Conservation (phyloP, 352 stramenopile genomes). For the Thraustotheca clavata region DNA sequence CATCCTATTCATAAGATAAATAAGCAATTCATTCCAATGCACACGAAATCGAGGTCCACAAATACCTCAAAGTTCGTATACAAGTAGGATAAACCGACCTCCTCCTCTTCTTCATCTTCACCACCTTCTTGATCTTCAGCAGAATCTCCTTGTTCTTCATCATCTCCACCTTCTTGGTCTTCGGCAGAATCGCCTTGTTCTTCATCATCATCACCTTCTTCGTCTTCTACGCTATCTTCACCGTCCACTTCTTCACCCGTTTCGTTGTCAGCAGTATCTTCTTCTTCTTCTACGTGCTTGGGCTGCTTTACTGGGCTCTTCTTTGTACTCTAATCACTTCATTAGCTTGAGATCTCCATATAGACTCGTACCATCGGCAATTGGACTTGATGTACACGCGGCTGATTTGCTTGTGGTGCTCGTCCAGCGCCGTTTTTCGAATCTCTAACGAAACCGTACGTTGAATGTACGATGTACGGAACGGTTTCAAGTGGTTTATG, state of each 20-base stretch:
- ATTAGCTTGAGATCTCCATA: no score
- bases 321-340: slow-evolving; percentile 19
- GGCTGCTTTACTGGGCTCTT: slow-evolving; percentile 11
- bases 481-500: not conserved
- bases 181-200: slow-evolving; percentile 11
- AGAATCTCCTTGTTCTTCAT: slow-evolving; percentile 16
- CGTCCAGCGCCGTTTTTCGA: slow-evolving; percentile 16
- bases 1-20: slow-evolving; percentile 1
- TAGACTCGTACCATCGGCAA: not conserved
- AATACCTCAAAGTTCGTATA: slow-evolving; percentile 21
- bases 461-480: not conserved
- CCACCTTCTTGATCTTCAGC: slow-evolving; percentile 18
- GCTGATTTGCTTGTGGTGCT: slow-evolving; percentile 22
- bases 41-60: not conserved
- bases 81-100: slow-evolving; percentile 22
- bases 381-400: slow-evolving; percentile 4
- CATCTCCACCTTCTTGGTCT: slow-evolving; percentile 14
- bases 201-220: slow-evolving; percentile 17
- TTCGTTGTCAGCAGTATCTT: slow-evolving; percentile 12
- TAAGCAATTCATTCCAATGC: not conserved
- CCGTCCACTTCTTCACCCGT: slow-evolving; percentile 14
- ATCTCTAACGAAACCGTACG: slow-evolving; percentile 5
- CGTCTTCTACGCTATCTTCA: slow-evolving; percentile 18
- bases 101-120: slow-evolving; percentile 19
- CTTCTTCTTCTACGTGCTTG: slow-evolving; percentile 22